Base-by-base conservation (phyloP, 208 protist genomes). In the Acanthamoeba healyi region DNA sequence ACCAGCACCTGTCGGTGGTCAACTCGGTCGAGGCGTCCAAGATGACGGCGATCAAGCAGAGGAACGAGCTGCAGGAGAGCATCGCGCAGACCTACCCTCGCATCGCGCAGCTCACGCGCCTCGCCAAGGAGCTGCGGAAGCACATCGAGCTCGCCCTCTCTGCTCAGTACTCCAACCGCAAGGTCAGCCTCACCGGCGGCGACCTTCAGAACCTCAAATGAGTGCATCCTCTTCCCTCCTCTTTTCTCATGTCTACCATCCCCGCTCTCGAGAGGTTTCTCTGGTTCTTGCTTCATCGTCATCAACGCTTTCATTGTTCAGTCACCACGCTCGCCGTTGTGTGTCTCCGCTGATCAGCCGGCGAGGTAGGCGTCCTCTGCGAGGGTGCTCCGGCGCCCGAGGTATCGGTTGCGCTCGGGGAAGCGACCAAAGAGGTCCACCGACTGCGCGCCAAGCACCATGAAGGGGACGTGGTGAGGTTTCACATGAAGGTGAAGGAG, bases 341-440 rank as follows among this genome's bases (percentile, higher is more conserved):
- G 44, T 49, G 4, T n/a, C n/a, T 19, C 15, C 10, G 49, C 49
- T 54, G 61, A 19, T 77, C 67, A 91, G 17, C 84, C 84, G 34
- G 84, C 49, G n/a, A 91, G 84, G 36, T 91, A 91, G 5, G 84
- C 84, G 19, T 22, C 46, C 34, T 91, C 84, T 26, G 29, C 84
- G 3, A 58, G 4, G 2, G 84, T 91, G 58, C 84, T 91, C 54
- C 22, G 4, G 15, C 84, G 49, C 9, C 84, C 54, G 34, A 91
- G 84, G 58, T 72, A 72, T 24, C 36, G 61, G 34, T 91, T 91
- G 49, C 84, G 84, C 38, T 91, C 84, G 38, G 84, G 84, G 32
- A 91, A 91, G 22, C 84, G 46, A 15, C 84, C 84, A 70, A 72
- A 91, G 34, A 72, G 84, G 0, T 91, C 56, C 15, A 72, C 34